Conservation (phyloP, 2,329 filamentous ascomycete species). For the Fonsecaea pedrosoi region DNA sequence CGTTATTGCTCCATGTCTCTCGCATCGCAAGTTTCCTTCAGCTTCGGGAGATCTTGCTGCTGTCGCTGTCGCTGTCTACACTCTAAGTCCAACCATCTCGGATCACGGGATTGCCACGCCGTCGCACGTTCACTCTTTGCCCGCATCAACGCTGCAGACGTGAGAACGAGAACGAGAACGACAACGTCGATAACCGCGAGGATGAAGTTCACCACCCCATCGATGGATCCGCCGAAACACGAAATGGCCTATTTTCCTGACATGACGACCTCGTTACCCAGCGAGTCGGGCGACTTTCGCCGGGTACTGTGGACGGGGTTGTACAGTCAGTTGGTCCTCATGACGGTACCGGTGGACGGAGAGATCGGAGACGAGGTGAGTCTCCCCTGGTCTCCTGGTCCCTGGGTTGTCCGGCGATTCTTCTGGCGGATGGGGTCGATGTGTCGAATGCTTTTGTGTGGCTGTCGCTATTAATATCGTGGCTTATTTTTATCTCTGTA, state of each 20-base stretch:
- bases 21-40: conserved; percentile 35
- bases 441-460: background rate
- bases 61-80: conserved; percentile 43
- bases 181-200: background rate
- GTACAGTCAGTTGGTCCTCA: conserved; percentile 68
- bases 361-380: conserved; percentile 70
- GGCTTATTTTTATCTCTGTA: conserved; percentile 6
- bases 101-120: conserved; percentile 40
- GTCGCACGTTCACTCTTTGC: background rate
- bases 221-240: conserved; percentile 52
- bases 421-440: too few relatives aligned
- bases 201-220: conserved; percentile 35
- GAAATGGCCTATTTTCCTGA: conserved; percentile 68
- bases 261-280: conserved; percentile 61
- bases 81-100: conserved; percentile 25
- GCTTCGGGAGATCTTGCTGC: conserved; percentile 22
- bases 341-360: conserved; percentile 68
- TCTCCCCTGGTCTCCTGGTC: too few relatives aligned
- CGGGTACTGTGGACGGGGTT: conserved; percentile 68
- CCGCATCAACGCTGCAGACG: conserved; percentile 47
- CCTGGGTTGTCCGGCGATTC: too few relatives aligned
- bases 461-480: background rate
- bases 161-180: conserved; percentile 44
- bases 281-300: conserved; percentile 64
- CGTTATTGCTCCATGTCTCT: conserved; percentile 3